Evolutionary conservation across 345 rosid genomes (phyloP), one percentile per base, ranked within the genome.

Genomic region (Euphorbia pulcherrima): DNA sequence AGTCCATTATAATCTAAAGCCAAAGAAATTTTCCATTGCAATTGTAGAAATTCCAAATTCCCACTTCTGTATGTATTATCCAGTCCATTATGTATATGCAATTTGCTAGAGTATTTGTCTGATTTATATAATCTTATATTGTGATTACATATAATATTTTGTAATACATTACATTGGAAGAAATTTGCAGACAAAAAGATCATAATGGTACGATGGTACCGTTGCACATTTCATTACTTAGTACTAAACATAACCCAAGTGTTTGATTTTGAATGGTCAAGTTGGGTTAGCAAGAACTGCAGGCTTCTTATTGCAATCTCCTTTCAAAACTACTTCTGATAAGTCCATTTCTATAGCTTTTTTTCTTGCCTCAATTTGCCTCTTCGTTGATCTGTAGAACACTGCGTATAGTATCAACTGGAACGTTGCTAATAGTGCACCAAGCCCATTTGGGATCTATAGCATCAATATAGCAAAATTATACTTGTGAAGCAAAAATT

Each of bases 401-500:
- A 73, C 41, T 10, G 83, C 96, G 8, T 93, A 90, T 5, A 93
- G 57, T 18, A 77, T 23, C 28, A 93, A 64, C 57, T 93, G 98
- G 65, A 83, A 86, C 65, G 83, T 7, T 18, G 85, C 77, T 40
- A 86, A 78, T 26, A 86, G 11, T 14, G 87, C 53, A 1, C 97
- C 98, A 10, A 87, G 51, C 37, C 96, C 98, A 77, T 93, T 92
- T 10, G 98, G 89, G 63, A 76, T 65, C 97, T 92, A 79, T 14
- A 18, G 17, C 9, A 26, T 26, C 68, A 11, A 41, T 24, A 24
- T 2, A 16, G 55, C 13, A 20, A 4, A n/a, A n/a, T n/a, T n/a
- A n/a, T n/a, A n/a, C n/a, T n/a, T n/a, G n/a, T n/a, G n/a, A n/a
- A n/a, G n/a, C n/a, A n/a, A n/a, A n/a, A n/a, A n/a, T n/a, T n/a